Evolutionary conservation across 305 asterid species (phyloP).

Genomic region (Caryopteris hybrid): DNA sequence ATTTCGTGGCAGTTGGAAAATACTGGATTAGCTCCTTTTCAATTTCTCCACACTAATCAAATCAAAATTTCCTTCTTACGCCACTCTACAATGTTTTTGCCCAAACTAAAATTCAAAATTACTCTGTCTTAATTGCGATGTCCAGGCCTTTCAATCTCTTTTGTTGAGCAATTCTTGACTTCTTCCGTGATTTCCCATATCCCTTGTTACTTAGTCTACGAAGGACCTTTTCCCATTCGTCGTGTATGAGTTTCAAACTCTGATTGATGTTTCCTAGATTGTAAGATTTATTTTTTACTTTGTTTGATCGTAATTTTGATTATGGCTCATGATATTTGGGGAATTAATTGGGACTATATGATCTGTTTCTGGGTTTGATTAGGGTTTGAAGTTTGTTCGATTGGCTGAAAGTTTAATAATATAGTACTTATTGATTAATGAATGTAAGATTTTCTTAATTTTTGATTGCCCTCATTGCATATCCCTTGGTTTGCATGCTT

Average conservation of each 20-base stretch:
- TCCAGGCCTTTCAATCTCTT: background rate
- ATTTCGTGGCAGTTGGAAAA: too few species aligned
- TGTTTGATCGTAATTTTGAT: background rate
- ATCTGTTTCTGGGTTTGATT: slow-evolving; percentile 9
- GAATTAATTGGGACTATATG: background rate
- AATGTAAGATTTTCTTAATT: background rate
- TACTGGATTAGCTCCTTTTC: background rate
- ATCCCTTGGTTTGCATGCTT: background rate
- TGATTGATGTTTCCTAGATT: background rate
- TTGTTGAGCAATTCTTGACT: background rate
- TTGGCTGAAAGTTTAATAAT: background rate
- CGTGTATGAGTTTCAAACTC: slow-evolving; percentile 15
- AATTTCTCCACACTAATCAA: slow-evolving; percentile 6
- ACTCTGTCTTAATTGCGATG: background rate
- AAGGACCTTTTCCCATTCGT: background rate
- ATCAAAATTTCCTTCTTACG: background rate
- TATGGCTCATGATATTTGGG: background rate
- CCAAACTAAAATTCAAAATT: background rate
- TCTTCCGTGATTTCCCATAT: background rate
- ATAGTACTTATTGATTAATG: background rate
- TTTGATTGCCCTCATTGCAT: background rate
- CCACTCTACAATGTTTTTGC: background rate
- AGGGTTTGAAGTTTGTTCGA: slow-evolving; percentile 12
- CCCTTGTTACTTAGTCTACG: background rate
- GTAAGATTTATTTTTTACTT: background rate